Base-by-base conservation (phyloP, 768 basidiomycete species). In the Daedaleopsis nitida region DNA sequence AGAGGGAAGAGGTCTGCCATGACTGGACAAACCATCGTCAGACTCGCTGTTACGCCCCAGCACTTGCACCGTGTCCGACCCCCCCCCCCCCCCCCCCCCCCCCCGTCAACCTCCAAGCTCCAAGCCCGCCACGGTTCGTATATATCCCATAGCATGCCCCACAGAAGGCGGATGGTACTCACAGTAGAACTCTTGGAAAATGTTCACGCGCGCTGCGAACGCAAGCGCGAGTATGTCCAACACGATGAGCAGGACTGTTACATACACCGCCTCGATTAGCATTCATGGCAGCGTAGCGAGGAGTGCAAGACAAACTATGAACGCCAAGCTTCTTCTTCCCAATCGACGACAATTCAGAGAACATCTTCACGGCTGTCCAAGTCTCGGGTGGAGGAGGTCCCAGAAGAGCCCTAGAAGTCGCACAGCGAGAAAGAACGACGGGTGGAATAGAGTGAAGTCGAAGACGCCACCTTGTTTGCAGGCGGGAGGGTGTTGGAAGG, bases 141-240 rank as follows among this genome's bases (percentile, higher is more conserved):
- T 7, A 32, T 32, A 3, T 7, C 7, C 7, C 27, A 32, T 42
- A 42, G 17, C 11, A 5, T 42, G 4, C 39, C 3, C 11, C 13
- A 10, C 3, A 42, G 11, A n/a, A 6, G 38, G 21, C n/a, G 17
- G 1, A 38, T 21, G 42, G 24, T 7, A 75, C 82, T 66, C 59
- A 86, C 85, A 87, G 74, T 82, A 86, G 70, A 80, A 87, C 24
- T 83, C 82, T 67, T 85, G 82, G 68, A 82, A 86, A 23, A 73
- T 66, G 71, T 86, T 86, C 48, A 87, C 82, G 49, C 77, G 76
- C 17, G 80, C 74, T 0, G 85, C 77, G 54, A 86, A 76, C 12
- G 77, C 84, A 43, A 87, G 74, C 14, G 83, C 82, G 52, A 83
- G 65, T 59, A 83, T 70, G 65, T 83, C 80, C 57, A 81, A 68